Base-by-base conservation (phyloP, 2,329 filamentous ascomycete species). In the Botrytis paeoniae region DNA sequence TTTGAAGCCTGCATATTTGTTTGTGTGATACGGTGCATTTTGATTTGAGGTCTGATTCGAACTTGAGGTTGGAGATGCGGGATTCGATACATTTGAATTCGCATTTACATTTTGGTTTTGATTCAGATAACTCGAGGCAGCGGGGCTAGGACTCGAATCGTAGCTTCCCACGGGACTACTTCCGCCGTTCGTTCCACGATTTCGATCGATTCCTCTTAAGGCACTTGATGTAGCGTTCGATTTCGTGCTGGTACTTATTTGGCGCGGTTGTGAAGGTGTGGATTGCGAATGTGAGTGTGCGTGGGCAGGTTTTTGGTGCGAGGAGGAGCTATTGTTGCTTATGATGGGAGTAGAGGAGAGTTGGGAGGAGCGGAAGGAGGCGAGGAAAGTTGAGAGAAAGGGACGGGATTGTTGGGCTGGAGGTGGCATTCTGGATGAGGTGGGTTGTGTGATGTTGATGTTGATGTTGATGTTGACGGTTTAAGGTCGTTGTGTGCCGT, bases 321-420 rank as follows among this genome's bases (percentile, higher is more conserved):
- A 70, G 35, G 51, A 35, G n/a, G 64, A 66, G 37, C 29, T 37
- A 37, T 22, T 70, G 76, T 74, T 79, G 80, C 39, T 75, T 70
- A 66, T 75, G 72, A 61, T 77, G 69, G 65, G 70, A 35, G 43
- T 72, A 57, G 25, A 76, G 74, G 35, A 77, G 74, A 16, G 77
- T 54, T 12, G 76, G 64, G 14, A 80, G 14, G 78, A 78, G 54
- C 80, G 73, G 74, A 81, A 81, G n/a, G 80, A 79, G 20, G 80
- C 79, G 60, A 81, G 76, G 76, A 81, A 80, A 72, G 78, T 79
- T 51, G 79, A 75, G 72, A 81, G 78, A 75, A 81, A 81, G 35
- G 80, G 80, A 43, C 80, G 76, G 45, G 64, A 66, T 22, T 66
- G 64, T 77, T 81, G 80, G 14, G 77, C 78, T 59, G 80, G 73